A percentile compares a stretch with the other conserved stretches of the same genome.
phyloP scores from a whole-genome alignment of 257 asterid genomes.

The Nicotiana benthamiana region DNA sequence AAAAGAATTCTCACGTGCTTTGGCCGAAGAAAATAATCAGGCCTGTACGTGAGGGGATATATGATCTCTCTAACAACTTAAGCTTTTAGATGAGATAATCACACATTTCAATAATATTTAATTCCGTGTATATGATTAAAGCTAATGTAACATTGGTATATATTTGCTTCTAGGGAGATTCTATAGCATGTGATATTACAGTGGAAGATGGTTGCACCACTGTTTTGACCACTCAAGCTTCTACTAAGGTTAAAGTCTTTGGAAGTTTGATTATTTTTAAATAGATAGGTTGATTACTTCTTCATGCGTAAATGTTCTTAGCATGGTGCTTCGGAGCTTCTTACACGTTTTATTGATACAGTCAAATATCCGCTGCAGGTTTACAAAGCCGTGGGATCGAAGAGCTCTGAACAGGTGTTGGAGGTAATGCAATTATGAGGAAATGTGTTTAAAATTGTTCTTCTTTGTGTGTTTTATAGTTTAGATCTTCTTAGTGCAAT shows the following conservation, averaged over 20 bases:
- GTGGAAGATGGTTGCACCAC: conserved; percentile 68
- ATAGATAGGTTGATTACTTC: background rate
- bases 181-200: conserved; percentile 44
- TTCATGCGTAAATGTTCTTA: background rate
- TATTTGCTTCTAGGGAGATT: conserved; percentile 56
- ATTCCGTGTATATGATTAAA: background rate
- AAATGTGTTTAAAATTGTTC: background rate
- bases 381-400: conserved; percentile 64
- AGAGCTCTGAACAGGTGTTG: conserved; percentile 53
- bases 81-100: too few species aligned
- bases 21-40: too few species aligned
- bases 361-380: conserved; percentile 38
- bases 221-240: conserved; percentile 92
- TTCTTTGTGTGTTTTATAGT: background rate
- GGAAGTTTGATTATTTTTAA: background rate
- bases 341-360: background rate
- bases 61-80: too few species aligned
- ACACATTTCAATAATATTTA: too few species aligned
- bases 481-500: background rate
- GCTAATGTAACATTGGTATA: background rate
- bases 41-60: too few species aligned
- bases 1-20: too few species aligned
- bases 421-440: conserved; percentile 44
- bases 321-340: background rate
- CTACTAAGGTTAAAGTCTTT: conserved; percentile 67